Base-by-base conservation (phyloP, 2,329 filamentous ascomycete species). In the Fusarium tupiense region DNA sequence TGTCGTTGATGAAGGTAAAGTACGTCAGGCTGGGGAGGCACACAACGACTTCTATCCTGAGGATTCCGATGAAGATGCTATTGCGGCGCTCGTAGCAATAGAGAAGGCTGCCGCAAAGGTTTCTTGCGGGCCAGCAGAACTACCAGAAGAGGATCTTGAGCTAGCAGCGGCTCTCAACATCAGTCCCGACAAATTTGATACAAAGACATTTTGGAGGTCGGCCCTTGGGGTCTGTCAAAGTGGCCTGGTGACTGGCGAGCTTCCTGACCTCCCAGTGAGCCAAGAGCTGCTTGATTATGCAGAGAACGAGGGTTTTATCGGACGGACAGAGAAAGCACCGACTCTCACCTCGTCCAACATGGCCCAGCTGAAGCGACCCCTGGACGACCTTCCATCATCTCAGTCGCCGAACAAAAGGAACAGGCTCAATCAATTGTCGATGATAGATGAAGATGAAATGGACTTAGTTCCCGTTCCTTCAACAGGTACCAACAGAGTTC, bases 1-100 rank as follows among this genome's bases (percentile, higher is more conserved):
- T 49, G 85, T 91, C 29, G 90, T 94, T 10, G 91, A 95, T 74
- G 91, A 94, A 75, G 84, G 85, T 37, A 87, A 86, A 29, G 89
- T 91, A 33, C 80, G 86, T 13, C 80, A 84, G 61, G 77, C 83
- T 35, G 82, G 85, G n/a, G 81, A 86, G 49, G 84, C 85, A 3
- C 83, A 88, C n/a, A 85, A 87, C 29, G 84, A 85, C 12, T 75
- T 84, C n/a, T 86, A 86, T 60, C 81, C 84, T 3, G 85, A 86
- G 38, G 88, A 90, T 67, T 88, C 85, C 3, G 88, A 90, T 54
- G 88, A 89, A 62, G 87, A 89, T n/a, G 75, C 65, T 10, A 61
- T 79, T 14, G 44, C 80, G 7, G 74, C 84, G 50, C 72, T 78
- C 17, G 47, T 69, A 20, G 60, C 61, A 29, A 67, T 77, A 24